Conservation (phyloP, 1,284 basidiomycete species). For the Phylloboletellus chloephorus region DNA sequence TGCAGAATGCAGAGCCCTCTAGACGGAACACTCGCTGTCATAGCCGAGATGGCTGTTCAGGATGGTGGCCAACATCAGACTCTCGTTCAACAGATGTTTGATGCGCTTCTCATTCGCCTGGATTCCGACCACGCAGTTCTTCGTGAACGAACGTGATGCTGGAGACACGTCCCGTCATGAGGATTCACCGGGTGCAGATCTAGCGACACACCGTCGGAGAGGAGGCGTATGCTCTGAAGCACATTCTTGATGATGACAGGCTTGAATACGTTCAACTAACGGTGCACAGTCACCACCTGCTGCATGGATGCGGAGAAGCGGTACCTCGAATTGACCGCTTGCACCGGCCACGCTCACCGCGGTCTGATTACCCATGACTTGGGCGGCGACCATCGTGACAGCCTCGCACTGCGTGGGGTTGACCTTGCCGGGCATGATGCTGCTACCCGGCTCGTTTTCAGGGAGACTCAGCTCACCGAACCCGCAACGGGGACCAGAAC, state of each 20-base stretch:
- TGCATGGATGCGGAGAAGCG: neutral
- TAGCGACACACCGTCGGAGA: slow-evolving; percentile 72
- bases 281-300: slow-evolving; percentile 8
- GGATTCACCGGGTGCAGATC: neutral
- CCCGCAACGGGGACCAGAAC: slow-evolving; percentile 95
- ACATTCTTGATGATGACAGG: slow-evolving; percentile 98
- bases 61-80: slow-evolving; percentile 94
- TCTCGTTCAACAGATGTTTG: slow-evolving; percentile 85
- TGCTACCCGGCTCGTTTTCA: slow-evolving; percentile 98
- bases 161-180: slow-evolving; percentile 8
- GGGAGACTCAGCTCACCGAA: slow-evolving; percentile 92
- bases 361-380: slow-evolving; percentile 98
- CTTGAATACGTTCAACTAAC: slow-evolving; percentile 96
- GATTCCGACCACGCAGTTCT: slow-evolving; percentile 96
- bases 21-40: slow-evolving; percentile 68
- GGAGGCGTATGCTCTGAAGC: slow-evolving; percentile 88
- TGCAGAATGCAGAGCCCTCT: neutral
- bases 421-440: slow-evolving; percentile 99
- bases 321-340: slow-evolving; percentile 94
- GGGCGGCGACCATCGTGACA: slow-evolving; percentile 96
- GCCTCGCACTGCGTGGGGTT: slow-evolving; percentile 99
- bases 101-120: slow-evolving; percentile 95
- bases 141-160: slow-evolving; percentile 89
- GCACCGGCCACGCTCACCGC: slow-evolving; percentile 90
- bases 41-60: slow-evolving; percentile 91